phyloP scores from a whole-genome alignment of 208 protist species.

The Tritrichomonas foetus region DNA sequence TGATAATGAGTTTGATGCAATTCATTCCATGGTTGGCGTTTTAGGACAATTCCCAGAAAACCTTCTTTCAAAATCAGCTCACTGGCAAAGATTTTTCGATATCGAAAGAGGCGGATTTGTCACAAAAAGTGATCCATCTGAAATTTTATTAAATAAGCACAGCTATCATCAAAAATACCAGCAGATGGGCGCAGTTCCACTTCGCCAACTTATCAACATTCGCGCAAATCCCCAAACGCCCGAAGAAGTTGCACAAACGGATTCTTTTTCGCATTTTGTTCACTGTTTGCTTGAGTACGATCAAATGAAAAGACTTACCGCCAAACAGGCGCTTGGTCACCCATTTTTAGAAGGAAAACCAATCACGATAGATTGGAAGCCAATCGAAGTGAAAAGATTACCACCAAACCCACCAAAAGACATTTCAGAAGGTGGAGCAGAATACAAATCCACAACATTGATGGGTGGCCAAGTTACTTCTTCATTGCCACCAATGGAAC shows the following conservation, averaged over 20 bases:
- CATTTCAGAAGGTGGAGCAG: too few relatives aligned
- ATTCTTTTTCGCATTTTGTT: slow-evolving; percentile 46
- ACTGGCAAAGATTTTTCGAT: neutral
- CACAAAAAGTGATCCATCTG: neutral
- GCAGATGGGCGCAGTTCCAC: neutral
- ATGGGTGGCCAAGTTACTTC: too few relatives aligned
- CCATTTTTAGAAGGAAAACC: slow-evolving; percentile 7
- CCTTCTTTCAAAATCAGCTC: neutral
- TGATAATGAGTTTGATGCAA: neutral
- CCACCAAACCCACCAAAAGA: too few relatives aligned
- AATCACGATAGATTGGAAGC: too few relatives aligned
- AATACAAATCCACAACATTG: too few relatives aligned
- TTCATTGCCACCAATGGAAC: too few relatives aligned
- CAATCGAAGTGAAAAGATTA: too few relatives aligned
- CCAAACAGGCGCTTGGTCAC: slow-evolving; percentile 17
- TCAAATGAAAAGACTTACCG: slow-evolving; percentile 37
- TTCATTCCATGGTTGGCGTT: neutral
- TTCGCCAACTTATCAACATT: neutral
- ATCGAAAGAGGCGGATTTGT: neutral
- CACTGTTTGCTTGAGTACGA: slow-evolving; percentile 48
- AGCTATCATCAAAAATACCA: neutral
- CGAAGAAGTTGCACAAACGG: neutral
- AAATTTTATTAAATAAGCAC: neutral
- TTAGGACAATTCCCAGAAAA: neutral
- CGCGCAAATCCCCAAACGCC: neutral